Percentiles rank a stretch among this genome's conserved stretches.
Conservation (phyloP, 1,139 yeast species). For the Saccharomyces hybrid region DNA sequence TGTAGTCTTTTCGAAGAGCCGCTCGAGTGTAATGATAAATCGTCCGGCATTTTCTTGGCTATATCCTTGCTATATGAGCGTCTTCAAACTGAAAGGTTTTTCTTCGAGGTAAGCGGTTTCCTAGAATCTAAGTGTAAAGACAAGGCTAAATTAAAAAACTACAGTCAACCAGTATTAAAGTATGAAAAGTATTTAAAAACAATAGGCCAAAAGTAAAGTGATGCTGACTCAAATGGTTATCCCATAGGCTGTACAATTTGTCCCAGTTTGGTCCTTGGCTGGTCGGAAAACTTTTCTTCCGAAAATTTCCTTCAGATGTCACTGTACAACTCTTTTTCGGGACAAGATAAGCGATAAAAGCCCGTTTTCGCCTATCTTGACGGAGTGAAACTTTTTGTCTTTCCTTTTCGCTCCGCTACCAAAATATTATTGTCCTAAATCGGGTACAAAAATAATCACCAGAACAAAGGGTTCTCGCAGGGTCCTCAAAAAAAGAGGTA, state of each 20-base stretch:
- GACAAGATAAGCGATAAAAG: not conserved
- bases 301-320: not conserved
- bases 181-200: not conserved
- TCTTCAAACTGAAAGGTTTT: not conserved
- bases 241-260: not conserved
- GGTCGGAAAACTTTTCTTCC: not conserved
- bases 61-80: not conserved
- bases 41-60: not conserved
- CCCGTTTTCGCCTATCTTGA: not conserved
- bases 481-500: not conserved
- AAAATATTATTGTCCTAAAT: not conserved
- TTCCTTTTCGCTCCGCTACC: not conserved
- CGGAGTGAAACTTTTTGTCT: not conserved
- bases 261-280: not conserved
- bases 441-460: not conserved
- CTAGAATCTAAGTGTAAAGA: not conserved
- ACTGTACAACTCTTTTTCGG: not conserved
- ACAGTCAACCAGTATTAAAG: not conserved
- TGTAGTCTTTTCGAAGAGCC: not conserved
- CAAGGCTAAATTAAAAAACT: not conserved
- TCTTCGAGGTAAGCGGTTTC: not conserved
- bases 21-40: not conserved
- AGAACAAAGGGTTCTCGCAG: not conserved
- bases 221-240: not conserved
- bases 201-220: not conserved